A percentile compares a stretch with the other conserved stretches of the same genome.
Evolutionary conservation across 2,329 filamentous ascomycete genomes (phyloP).

Genomic region (Calonectria ilicicola): DNA sequence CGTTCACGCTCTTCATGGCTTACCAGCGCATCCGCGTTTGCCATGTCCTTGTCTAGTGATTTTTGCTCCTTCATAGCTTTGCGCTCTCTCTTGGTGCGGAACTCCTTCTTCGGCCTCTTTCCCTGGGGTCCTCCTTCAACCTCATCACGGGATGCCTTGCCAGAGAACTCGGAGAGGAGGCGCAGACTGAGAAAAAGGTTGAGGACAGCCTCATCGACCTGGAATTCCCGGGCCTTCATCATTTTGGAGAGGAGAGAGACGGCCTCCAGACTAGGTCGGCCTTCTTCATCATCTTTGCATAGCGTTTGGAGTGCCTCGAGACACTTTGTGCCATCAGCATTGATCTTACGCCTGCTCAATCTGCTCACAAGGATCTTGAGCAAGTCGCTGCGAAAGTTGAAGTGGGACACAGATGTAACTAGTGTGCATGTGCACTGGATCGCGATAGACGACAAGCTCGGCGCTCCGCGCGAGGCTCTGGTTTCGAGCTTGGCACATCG

Average conservation of each 20-base stretch:
- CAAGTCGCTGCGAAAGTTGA: constrained; percentile 93
- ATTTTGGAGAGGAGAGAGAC: constrained; percentile 89
- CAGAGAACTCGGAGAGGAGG: constrained; percentile 86
- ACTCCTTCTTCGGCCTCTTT: constrained; percentile 80
- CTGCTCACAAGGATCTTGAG: constrained; percentile 89
- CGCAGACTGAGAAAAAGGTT: constrained; percentile 93
- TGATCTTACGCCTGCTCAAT: constrained; percentile 78
- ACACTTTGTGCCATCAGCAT: constrained; percentile 83
- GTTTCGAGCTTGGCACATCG: constrained; percentile 71
- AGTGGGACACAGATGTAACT: constrained; percentile 87
- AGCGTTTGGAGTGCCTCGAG: constrained; percentile 82
- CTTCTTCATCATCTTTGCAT: constrained; percentile 90
- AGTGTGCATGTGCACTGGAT: constrained; percentile 88
- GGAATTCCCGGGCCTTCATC: constrained; percentile 90
- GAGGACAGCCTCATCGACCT: constrained; percentile 85
- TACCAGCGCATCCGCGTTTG: constrained; percentile 89
- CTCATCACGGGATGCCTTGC: constrained; percentile 82
- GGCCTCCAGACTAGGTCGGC: constrained; percentile 86
- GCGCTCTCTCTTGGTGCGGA: constrained; percentile 87
- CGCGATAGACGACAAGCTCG: constrained; percentile 77
- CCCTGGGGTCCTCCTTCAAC: constrained; percentile 72
- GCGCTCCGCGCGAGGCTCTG: constrained; percentile 52
- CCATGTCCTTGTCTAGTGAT: constrained; percentile 91
- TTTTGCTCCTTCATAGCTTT: constrained; percentile 90
- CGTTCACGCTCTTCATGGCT: constrained; percentile 92